Percentiles rank a stretch among this genome's conserved stretches.
Evolutionary conservation across 148 eudicot genomes (phyloP).

Genomic region (Rhododendron molle): DNA sequence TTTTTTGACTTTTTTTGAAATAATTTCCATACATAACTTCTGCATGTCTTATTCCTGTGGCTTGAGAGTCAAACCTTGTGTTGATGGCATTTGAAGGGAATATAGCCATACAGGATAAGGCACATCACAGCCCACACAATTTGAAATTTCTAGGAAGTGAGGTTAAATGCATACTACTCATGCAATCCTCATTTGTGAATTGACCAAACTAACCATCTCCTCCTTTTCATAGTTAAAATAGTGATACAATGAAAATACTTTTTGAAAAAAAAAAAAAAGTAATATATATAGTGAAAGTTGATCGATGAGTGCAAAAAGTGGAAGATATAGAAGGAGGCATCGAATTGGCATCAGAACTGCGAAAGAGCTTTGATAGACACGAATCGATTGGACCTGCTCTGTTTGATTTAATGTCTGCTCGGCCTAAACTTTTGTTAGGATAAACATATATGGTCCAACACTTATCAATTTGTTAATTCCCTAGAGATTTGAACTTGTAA

Average conservation of each 20-base stretch:
- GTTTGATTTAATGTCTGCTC: too few relatives aligned
- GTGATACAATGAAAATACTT: not conserved
- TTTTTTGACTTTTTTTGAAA: not conserved
- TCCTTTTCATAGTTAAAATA: not conserved
- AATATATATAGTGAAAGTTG: not conserved
- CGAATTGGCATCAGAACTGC: not conserved
- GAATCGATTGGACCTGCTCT: too few relatives aligned
- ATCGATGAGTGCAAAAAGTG: not conserved
- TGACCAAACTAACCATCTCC: not conserved
- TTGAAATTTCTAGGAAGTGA: constrained; percentile 4
- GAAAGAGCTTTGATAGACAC: too few relatives aligned
- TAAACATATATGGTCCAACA: too few relatives aligned
- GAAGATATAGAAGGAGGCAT: not conserved
- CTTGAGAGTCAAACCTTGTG: constrained; percentile 2
- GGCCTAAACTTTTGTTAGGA: too few relatives aligned
- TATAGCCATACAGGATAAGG: not conserved
- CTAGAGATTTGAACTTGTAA: not conserved
- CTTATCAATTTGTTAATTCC: too few relatives aligned
- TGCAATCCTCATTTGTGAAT: not conserved
- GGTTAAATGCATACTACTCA: not conserved
- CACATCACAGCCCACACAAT: constrained; percentile 3
- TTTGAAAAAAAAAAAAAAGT: not conserved
- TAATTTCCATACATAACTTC: not conserved
- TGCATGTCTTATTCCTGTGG: not conserved
- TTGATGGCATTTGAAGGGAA: not conserved